These are phyloP conservation scores for Dentipellis sp. DNA, from an alignment of 768 basidiomycete genomes.

Conservation along the genomic window DNA sequence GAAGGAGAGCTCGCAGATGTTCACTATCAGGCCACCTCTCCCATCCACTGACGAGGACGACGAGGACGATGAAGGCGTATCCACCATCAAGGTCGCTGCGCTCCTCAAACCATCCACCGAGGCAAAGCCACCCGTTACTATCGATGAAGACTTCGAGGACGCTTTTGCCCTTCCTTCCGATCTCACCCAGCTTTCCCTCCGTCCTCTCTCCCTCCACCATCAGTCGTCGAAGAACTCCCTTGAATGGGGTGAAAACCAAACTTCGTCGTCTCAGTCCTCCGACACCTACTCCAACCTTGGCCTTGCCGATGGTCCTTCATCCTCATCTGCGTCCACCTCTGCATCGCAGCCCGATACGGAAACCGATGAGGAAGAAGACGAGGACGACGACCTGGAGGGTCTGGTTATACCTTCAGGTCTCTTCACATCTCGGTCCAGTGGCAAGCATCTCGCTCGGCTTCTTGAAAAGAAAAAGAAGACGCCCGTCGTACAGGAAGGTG, in stretches of 20 bases:
- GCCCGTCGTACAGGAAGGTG: constrained; percentile 43
- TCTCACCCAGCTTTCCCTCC: constrained; percentile 74
- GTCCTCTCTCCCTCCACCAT: constrained; percentile 52
- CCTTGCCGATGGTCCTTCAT: constrained; percentile 61
- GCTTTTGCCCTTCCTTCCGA: constrained; percentile 75
- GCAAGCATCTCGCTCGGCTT: constrained; percentile 38
- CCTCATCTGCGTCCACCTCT: constrained; percentile 57
- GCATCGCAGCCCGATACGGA: constrained; percentile 61
- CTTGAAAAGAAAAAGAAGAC: constrained; percentile 46
- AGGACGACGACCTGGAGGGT: constrained; percentile 72
- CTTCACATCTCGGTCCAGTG: constrained; percentile 63
- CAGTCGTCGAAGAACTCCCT: constrained; percentile 76
- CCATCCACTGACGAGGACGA: constrained; percentile 42
- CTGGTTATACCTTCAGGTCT: constrained; percentile 68
- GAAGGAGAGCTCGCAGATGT: constrained; percentile 29
- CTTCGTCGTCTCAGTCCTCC: constrained; percentile 74
- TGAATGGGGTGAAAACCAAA: constrained; percentile 82
- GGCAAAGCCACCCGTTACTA: constrained; percentile 20
- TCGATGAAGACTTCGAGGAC: constrained; percentile 75
- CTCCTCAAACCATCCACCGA: constrained; percentile 22
- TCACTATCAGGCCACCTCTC: constrained; percentile 63
- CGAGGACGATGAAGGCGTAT: constrained; percentile 74
- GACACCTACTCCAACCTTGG: constrained; percentile 78
- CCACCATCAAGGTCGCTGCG: constrained; percentile 70
- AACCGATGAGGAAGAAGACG: constrained; percentile 42